Evolutionary conservation across 1,139 yeast species (phyloP).

Genomic region (Lizanozyma gosingica): DNA sequence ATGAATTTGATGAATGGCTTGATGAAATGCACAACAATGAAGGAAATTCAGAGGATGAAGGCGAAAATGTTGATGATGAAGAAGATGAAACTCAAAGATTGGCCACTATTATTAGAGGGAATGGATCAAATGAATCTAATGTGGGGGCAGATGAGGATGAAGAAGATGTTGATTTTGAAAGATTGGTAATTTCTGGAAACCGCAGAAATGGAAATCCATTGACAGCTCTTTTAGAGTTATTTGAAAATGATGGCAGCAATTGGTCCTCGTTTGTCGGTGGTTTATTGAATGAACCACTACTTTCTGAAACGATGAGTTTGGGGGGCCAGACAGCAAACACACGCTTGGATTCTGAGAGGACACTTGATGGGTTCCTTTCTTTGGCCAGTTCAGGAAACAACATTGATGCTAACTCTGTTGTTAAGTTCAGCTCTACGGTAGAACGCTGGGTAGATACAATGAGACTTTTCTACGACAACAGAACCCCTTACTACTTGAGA

Average conservation of each 20-base stretch:
- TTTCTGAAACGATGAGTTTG: background rate
- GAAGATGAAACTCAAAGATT: background rate
- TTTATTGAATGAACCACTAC: background rate
- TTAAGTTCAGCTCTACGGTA: slow-evolving; percentile 41
- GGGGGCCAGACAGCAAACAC: background rate
- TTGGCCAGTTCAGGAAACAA: background rate
- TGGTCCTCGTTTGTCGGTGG: background rate
- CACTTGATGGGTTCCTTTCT: background rate
- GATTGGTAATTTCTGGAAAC: background rate
- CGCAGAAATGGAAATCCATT: background rate
- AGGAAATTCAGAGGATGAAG: slow-evolving; percentile 3
- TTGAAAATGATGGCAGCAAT: background rate
- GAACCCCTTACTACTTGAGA: slow-evolving; percentile 31
- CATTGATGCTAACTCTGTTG: background rate
- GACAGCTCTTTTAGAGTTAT: background rate
- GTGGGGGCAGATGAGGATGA: slow-evolving; percentile 16
- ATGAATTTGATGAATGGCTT: slow-evolving; percentile 5
- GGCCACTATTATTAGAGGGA: slow-evolving; percentile 12
- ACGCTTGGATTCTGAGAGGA: background rate
- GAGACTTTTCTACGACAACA: slow-evolving; percentile 37
- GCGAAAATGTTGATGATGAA: slow-evolving; percentile 2
- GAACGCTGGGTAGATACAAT: slow-evolving; percentile 67
- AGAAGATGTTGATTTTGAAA: slow-evolving; percentile 10
- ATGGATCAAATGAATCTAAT: slow-evolving; percentile 15
- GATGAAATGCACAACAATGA: slow-evolving; percentile 3